These are phyloP conservation scores for Trametes sp. DNA, from an alignment of 1,284 basidiomycete genomes.

Conservation along the genomic window DNA sequence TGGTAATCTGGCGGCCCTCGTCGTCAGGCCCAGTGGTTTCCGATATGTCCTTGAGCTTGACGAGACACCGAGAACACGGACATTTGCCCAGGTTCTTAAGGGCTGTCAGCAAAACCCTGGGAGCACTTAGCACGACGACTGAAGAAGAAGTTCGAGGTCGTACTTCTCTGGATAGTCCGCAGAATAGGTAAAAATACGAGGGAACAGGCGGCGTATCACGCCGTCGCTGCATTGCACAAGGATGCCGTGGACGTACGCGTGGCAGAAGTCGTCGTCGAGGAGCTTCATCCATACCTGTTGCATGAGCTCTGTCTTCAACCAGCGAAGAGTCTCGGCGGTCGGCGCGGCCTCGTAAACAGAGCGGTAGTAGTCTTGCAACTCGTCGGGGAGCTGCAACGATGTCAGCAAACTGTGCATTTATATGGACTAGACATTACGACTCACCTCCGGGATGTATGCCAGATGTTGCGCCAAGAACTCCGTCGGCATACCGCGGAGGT, in stretches of 20 bases:
- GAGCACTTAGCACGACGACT: background rate
- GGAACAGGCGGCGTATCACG: constrained; percentile 26
- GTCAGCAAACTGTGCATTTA: too few relatives aligned
- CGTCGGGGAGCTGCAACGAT: background rate
- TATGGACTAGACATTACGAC: background rate
- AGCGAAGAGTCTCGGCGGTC: constrained; percentile 21
- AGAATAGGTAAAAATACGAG: constrained; percentile 31
- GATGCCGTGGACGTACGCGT: constrained; percentile 39
- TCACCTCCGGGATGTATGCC: constrained; percentile 42
- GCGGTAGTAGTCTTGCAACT: background rate
- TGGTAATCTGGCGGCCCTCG: background rate
- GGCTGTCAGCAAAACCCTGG: background rate
- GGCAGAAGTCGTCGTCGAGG: constrained; percentile 38
- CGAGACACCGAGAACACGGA: background rate
- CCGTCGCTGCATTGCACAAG: constrained; percentile 35
- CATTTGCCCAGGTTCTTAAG: background rate
- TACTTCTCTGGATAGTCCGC: constrained; percentile 46
- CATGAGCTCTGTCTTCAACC: constrained; percentile 37
- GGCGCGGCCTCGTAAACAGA: background rate
- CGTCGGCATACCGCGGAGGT: constrained; percentile 30
- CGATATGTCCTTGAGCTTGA: background rate
- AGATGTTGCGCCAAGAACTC: constrained; percentile 32
- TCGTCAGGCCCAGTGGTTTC: background rate
- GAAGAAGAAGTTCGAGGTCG: background rate
- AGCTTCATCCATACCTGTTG: constrained; percentile 33